These are phyloP conservation scores for Mixia osmundae DNA, from an alignment of 1,284 basidiomycete species.

Conservation along the genomic window DNA sequence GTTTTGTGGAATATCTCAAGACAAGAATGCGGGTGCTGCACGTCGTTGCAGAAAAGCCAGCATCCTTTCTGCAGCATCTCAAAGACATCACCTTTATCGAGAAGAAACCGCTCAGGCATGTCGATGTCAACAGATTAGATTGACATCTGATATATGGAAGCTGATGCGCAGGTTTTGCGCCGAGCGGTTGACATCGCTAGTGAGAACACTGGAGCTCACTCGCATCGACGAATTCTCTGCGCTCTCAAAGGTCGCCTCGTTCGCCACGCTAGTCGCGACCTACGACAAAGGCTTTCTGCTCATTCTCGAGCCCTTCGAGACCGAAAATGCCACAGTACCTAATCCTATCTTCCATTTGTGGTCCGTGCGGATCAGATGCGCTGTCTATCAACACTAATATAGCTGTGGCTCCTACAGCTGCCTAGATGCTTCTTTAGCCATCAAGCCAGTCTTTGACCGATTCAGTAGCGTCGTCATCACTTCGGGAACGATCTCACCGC, in stretches of 20 bases:
- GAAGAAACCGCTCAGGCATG: constrained; percentile 66
- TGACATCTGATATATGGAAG: constrained; percentile 1
- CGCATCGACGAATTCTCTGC: constrained; percentile 77
- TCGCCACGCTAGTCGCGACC: constrained; percentile 90
- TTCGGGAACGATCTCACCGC: constrained; percentile 88
- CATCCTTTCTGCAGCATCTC: constrained; percentile 93
- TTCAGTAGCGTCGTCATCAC: constrained; percentile 98
- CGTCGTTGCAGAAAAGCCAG: constrained; percentile 96
- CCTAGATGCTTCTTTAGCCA: constrained; percentile 89
- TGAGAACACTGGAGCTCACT: constrained; percentile 73
- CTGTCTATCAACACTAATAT: background rate
- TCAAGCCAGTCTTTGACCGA: constrained; percentile 92
- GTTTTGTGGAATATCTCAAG: constrained; percentile 98
- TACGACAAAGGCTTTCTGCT: constrained; percentile 97
- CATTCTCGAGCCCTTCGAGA: constrained; percentile 95
- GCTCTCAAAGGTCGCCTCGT: constrained; percentile 84
- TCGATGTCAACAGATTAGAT: constrained; percentile 1
- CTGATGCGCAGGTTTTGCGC: constrained; percentile 58
- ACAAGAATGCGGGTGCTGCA: constrained; percentile 96
- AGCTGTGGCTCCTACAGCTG: constrained; percentile 35
- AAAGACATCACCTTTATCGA: constrained; percentile 99
- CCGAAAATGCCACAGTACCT: constrained; percentile 91
- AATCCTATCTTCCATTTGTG: constrained; percentile 98
- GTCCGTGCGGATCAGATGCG: constrained; percentile 27
- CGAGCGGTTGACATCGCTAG: constrained; percentile 78